Percentiles rank a stretch among this genome's conserved stretches.
Conservation (phyloP, 345 rosid genomes). For the Trapa bicornis region DNA sequence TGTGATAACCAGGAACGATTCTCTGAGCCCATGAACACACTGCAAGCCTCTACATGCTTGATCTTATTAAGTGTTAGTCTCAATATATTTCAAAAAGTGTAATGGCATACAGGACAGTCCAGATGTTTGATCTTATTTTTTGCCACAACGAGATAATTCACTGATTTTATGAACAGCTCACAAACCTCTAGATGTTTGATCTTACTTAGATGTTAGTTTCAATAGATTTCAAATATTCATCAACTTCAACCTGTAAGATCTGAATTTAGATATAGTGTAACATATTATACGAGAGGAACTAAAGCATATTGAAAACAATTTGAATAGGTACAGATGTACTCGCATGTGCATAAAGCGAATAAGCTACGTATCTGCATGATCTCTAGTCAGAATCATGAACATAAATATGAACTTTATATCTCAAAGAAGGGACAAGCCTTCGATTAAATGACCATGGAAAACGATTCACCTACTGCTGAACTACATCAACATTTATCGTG, state of each 20-base stretch:
- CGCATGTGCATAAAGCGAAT: background rate
- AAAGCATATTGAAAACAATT: background rate
- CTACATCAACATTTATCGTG: background rate
- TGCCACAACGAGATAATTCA: too few relatives aligned
- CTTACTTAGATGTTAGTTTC: background rate
- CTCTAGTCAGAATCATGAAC: background rate
- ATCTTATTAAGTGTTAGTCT: too few relatives aligned
- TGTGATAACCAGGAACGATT: too few relatives aligned
- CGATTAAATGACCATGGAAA: background rate
- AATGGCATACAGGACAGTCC: too few relatives aligned
- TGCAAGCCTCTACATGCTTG: too few relatives aligned
- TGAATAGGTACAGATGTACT: background rate
- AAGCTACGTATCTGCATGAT: background rate
- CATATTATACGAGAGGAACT: background rate
- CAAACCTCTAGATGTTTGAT: background rate
- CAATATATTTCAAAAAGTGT: too few relatives aligned
- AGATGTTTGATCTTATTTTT: too few relatives aligned
- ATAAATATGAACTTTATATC: background rate
- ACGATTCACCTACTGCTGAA: background rate
- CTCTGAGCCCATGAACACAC: too few relatives aligned
- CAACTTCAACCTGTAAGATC: background rate
- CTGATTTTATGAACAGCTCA: too few relatives aligned
- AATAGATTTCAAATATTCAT: background rate
- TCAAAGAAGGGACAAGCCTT: background rate
- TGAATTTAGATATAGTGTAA: background rate